Conservation (phyloP, 2,329 filamentous ascomycete species). For the Pseudogymnoascus sp. region DNA sequence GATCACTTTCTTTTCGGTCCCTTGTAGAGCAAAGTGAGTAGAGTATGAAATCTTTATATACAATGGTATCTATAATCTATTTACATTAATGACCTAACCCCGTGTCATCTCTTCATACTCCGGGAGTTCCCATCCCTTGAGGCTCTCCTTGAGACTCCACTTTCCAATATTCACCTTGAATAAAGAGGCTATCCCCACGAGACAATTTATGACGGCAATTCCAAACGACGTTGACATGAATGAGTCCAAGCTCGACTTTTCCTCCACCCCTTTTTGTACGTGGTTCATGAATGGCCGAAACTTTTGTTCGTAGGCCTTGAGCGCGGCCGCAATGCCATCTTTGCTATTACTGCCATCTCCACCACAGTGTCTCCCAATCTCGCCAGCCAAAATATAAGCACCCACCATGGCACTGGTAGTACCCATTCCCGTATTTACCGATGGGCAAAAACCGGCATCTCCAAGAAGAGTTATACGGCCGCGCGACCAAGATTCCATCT, state of each 20-base stretch:
- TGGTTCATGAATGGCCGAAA: constrained; percentile 41
- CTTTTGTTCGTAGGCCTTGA: constrained; percentile 39
- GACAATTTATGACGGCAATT: constrained; percentile 29
- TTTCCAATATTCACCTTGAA: constrained; percentile 33
- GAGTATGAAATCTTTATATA: neutral
- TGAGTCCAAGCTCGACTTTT: constrained; percentile 7
- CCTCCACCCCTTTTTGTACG: constrained; percentile 31
- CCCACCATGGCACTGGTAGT: constrained; percentile 44
- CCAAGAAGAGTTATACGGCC: constrained; percentile 47
- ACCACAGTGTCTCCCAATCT: constrained; percentile 31
- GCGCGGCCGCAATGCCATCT: constrained; percentile 38
- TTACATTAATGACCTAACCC: constrained; percentile 21
- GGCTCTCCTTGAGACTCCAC: constrained; percentile 30
- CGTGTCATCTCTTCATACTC: constrained; percentile 26
- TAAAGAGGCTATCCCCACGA: constrained; percentile 29
- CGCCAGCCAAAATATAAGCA: constrained; percentile 53
- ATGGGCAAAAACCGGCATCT: constrained; percentile 48
- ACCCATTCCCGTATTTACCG: constrained; percentile 45
- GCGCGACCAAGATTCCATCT: constrained; percentile 36
- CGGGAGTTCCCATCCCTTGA: constrained; percentile 35
- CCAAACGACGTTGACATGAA: constrained; percentile 31
- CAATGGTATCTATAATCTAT: neutral
- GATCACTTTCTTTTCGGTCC: neutral
- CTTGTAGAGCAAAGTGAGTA: neutral
- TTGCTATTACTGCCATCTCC: constrained; percentile 37